phyloP scores from a whole-genome alignment of 2,329 filamentous ascomycete genomes.

The Hypomyces rosellus region DNA sequence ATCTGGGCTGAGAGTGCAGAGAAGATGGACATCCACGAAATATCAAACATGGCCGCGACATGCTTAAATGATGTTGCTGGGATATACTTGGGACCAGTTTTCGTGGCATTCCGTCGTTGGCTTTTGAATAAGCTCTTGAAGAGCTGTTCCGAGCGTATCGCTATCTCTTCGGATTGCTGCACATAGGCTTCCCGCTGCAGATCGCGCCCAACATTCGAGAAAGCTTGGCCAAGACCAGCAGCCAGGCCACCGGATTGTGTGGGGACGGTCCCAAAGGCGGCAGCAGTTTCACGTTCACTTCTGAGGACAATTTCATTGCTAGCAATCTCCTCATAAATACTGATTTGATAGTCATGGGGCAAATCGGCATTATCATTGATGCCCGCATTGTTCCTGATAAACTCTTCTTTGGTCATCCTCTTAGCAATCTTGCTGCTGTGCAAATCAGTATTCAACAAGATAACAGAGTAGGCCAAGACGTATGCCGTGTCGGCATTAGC shows the following conservation, averaged over 20 bases:
- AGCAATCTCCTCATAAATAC: conserved; percentile 88
- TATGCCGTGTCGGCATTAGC: conserved; percentile 98
- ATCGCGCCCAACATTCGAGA: conserved; percentile 88
- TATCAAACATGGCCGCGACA: conserved; percentile 96
- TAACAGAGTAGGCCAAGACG: conserved; percentile 91
- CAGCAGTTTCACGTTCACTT: conserved; percentile 84
- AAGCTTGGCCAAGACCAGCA: conserved; percentile 76
- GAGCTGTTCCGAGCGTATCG: conserved; percentile 65
- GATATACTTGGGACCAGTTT: conserved; percentile 69
- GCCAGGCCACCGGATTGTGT: conserved; percentile 64
- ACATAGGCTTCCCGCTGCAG: conserved; percentile 87
- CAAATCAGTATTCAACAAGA: conserved; percentile 91
- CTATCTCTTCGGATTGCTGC: conserved; percentile 92
- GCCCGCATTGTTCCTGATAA: conserved; percentile 97
- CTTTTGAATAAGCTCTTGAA: conserved; percentile 91
- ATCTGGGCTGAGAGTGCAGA: conserved; percentile 89
- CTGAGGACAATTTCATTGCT: conserved; percentile 90
- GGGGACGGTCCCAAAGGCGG: conserved; percentile 61
- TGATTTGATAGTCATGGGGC: conserved; percentile 82
- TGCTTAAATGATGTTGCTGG: conserved; percentile 91
- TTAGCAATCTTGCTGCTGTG: conserved; percentile 80
- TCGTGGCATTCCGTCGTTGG: conserved; percentile 73
- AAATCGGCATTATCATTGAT: conserved; percentile 96
- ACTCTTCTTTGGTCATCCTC: conserved; percentile 93
- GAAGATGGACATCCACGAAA: conserved; percentile 98